Evolutionary conservation across 1,139 yeast species (phyloP).

Genomic region (Diutina scorzettiae): DNA sequence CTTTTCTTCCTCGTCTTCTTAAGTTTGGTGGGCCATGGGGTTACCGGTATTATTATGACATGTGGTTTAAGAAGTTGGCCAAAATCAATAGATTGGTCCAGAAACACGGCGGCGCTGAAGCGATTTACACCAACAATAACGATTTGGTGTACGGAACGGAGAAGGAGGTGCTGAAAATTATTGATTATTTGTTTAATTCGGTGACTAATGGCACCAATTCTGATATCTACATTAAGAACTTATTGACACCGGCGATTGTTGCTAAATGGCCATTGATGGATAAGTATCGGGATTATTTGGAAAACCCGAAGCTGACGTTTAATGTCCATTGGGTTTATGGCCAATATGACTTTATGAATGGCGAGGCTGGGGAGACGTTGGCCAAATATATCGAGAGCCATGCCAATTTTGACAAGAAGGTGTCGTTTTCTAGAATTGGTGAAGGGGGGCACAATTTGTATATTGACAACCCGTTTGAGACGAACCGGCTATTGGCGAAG

Average conservation of each 20-base stretch:
- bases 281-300: slow-evolving; percentile 23
- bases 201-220: slow-evolving; percentile 52
- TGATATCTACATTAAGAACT: slow-evolving; percentile 50
- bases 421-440: slow-evolving; percentile 16
- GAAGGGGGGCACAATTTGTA: slow-evolving; percentile 38
- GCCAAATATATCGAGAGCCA: slow-evolving; percentile 20
- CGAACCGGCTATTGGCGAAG: slow-evolving; percentile 24
- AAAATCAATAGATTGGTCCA: slow-evolving; percentile 31
- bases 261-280: slow-evolving; percentile 69
- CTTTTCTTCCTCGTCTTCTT: slow-evolving; percentile 29
- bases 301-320: slow-evolving; percentile 13
- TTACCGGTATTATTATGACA: slow-evolving; percentile 26
- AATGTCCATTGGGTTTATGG: slow-evolving; percentile 60
- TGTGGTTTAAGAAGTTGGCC: slow-evolving; percentile 34
- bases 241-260: slow-evolving; percentile 66
- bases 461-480: slow-evolving; percentile 40
- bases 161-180: slow-evolving; percentile 12
- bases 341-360: slow-evolving; percentile 78
- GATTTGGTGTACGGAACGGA: slow-evolving; percentile 30
- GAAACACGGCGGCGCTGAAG: slow-evolving; percentile 22
- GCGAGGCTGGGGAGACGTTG: slow-evolving; percentile 54
- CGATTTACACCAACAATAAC: slow-evolving; percentile 15
- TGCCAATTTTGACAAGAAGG: slow-evolving; percentile 7
- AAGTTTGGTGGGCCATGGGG: slow-evolving; percentile 42
- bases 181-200: slow-evolving; percentile 48